Base-by-base conservation (phyloP, 2,329 filamentous ascomycete species). In the Exophiala viscosa region DNA sequence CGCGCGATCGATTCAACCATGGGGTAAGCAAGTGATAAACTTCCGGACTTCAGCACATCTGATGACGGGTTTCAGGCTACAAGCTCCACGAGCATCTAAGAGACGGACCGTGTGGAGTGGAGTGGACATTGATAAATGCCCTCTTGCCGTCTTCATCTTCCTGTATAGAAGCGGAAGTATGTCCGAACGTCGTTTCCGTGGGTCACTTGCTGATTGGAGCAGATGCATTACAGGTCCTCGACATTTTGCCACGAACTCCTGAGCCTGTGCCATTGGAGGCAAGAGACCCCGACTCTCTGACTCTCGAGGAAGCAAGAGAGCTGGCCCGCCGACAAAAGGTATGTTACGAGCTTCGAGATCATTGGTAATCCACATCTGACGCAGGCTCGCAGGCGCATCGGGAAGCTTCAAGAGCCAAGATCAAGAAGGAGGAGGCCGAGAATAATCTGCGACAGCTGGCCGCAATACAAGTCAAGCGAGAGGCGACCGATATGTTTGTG, bases 201-300 rank as follows among this genome's bases (percentile, higher is more conserved):
- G 33, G 8, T 14, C 34, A 31, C n/a, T 5, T 41, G 48, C 44
- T 60, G 28, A 55, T 44, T 36, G 33, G 1, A 18, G n/a, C 32
- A 66, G 65, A 54, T 15, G 54, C 60, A 14, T 54, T 73, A 2
- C 62, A 70, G 48, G 57, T 61, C 2, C 60, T 71, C 3, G 45
- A 61, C 1, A 52, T 73, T 18, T 63, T 73, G 6, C 57, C 55
- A 17, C 48, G 56, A 3, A 54, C 55, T 1, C 65, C 64, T 2
- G 63, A 54, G 8, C 68, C 66, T 2, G 48, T 58, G 13, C 60
- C 60, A 11, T 36, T 65, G 0, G 60, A 66, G 33, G 54, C 63
- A 8, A 46, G 62, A 35, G 53, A 62, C 13, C 15, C 60, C 5
- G 60, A 63, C 7, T 54, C 58, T 9, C 38, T 64, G 10, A 57